Conservation (phyloP, 75 land plant species). For the Picea glauca region DNA sequence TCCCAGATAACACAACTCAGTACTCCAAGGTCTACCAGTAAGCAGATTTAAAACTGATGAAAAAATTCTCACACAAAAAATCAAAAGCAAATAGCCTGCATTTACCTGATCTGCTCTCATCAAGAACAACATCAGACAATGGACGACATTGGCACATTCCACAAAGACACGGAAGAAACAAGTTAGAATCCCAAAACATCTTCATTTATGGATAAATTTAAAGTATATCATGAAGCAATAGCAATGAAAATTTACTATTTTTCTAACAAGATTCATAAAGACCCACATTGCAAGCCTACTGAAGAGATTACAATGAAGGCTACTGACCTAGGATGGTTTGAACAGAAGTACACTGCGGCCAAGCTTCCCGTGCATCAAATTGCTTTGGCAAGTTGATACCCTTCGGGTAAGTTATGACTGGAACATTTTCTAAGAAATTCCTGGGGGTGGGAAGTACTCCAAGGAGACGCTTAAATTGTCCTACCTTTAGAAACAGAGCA, state of each 20-base stretch:
- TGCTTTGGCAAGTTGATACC: constrained; percentile 53
- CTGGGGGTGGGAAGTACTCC: constrained; percentile 45
- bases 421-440: constrained; percentile 16
- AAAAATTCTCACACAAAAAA: constrained; percentile 5
- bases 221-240: no score
- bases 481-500: constrained; percentile 20
- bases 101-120: constrained; percentile 12
- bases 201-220: no score
- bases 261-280: not conserved
- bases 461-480: constrained; percentile 45
- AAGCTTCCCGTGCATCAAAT: constrained; percentile 89
- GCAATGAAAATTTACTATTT: no score
- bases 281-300: not conserved
- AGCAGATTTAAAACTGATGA: not conserved
- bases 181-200: not conserved
- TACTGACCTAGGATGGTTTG: constrained; percentile 68
- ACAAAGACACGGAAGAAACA: not conserved
- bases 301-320: no score
- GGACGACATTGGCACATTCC: not conserved
- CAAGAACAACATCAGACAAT: not conserved
- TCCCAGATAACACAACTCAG: no score
- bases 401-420: constrained; percentile 43
- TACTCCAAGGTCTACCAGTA: no score
- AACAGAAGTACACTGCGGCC: constrained; percentile 77
- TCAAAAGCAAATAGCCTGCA: not conserved